Evolutionary conservation across 805 yeast species (phyloP), one percentile per base, ranked within the genome.

Genomic region (Starmerella powellii): DNA sequence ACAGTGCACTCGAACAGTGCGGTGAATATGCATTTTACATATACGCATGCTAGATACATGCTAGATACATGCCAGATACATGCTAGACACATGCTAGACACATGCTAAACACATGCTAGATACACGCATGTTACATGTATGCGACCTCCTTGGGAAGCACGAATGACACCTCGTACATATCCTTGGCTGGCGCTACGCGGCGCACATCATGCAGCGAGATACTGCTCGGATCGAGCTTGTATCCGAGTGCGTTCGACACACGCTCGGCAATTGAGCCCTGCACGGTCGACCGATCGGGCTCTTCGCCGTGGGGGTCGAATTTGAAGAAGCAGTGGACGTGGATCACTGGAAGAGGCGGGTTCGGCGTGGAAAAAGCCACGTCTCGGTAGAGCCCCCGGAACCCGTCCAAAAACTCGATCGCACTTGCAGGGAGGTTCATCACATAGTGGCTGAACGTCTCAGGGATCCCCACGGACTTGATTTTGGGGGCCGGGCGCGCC

Each of bases 361-460:
- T 69, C 2, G 71, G 70, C 10, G 68, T 49, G 0, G 52, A 36
- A 34, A 42, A 40, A 35, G 31, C 38, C 15, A 58, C 60, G 28
- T 65, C 62, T 1, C 67, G 50, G 59, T 80, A 83, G 23, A 87
- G 65, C 0, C 96, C 95, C 27, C 75, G 66, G 55, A 74, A 88
- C 38, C 80, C 81, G 53, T 78, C 77, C 41, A 86, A 63, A 55
- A 91, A 91, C 16, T 79, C 78, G 18, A 91, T 66, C 0, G 98
- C 96, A 34, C 86, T 72, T 56, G 85, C 98, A 2, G 99, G 99
- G 43, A 91, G 69, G 57, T 91, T 91, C 98, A 91, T 91, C 10
- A 85, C 94, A 55, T 76, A 91, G 56, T 86, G 87, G 34, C 74
- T 60, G 51, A 74, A 70, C 50, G 65, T 67, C 23, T 61, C 59